phyloP scores from a whole-genome alignment of 805 yeast genomes.

The Jamesozyma piceae region DNA sequence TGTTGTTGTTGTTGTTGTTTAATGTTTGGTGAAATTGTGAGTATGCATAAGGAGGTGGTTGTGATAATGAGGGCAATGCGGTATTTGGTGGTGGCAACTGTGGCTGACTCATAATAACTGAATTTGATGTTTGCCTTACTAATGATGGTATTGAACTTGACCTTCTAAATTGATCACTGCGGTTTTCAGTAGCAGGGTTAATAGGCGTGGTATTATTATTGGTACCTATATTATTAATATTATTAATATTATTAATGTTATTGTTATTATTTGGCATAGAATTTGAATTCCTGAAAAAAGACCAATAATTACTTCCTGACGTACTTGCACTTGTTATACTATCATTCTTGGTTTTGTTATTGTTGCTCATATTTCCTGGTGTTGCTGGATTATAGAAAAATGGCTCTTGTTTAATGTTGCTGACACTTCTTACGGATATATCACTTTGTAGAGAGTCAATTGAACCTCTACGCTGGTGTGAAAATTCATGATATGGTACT shows the following conservation, averaged over 20 bases:
- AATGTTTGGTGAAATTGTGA: constrained; percentile 17
- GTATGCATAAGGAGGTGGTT: constrained; percentile 17
- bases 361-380: constrained; percentile 1
- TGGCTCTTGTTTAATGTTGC: constrained; percentile 11
- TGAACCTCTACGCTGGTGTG: constrained; percentile 26
- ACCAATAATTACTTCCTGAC: constrained; percentile 16
- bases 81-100: constrained; percentile 12
- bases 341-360: neutral
- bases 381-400: constrained; percentile 8
- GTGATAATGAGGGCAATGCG: constrained; percentile 5
- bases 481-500: constrained; percentile 30
- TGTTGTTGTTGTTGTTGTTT: neutral
- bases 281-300: constrained; percentile 12
- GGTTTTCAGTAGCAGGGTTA: constrained; percentile 4
- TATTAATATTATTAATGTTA: neutral
- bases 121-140: constrained; percentile 14
- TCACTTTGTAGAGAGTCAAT: constrained; percentile 27
- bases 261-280: constrained; percentile 3
- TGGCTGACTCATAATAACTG: constrained; percentile 13
- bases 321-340: constrained; percentile 5
- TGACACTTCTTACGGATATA: constrained; percentile 17
- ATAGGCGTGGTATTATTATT: neutral
- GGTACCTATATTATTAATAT: constrained; percentile 1
- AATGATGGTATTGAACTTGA: constrained; percentile 25
- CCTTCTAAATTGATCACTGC: constrained; percentile 16